Base-by-base conservation (phyloP, 805 yeast species). In the Metschnikowia matae region DNA sequence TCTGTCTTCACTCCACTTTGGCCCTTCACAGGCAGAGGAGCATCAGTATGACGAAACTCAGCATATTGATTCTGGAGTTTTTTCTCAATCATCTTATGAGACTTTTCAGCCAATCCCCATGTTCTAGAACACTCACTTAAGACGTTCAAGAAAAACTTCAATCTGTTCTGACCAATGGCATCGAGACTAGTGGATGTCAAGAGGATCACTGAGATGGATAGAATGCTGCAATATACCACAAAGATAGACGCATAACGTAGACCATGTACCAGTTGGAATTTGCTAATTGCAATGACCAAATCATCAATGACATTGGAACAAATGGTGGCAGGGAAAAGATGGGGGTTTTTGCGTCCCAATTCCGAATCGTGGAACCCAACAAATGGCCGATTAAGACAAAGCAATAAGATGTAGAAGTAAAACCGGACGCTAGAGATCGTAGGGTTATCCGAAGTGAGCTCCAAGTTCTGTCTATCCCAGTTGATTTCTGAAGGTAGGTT, bases 311-410 rank as follows among this genome's bases (percentile, higher is more conserved):
- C 75, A 20, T 65, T 66, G 3, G 63, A 48, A 48, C 80, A 73
- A 6, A 75, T 66, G 15, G 45, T 51, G 15, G 64, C 59, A 0
- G 78, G 77, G 3, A 68, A 58, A 37, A 68, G 62, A 26, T 57
- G 55, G 15, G 48, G 47, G 14, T 48, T 48, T 23, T 44, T 31
- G 14, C 46, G 13, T 7, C 40, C 46, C 39, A 44, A 44, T 17
- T 57, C 57, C n/a, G 48, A 46, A 34, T 53, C 47, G 41, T 54
- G 53, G 50, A 53, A 53, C 3, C 79, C 82, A 38, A 81, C 74
- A 56, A 82, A 82, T 2, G 85, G 86, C 39, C 83, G 69, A 58
- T 82, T 82, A 47, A 82, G 71, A 50, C 86, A 81, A n/a, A 83
- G 66, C 15, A 78, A 63, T 1, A 81, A 75, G 41, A 83, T 75